phyloP scores from a whole-genome alignment of 2,329 filamentous ascomycete species.

The Calonectria pseudoturangicola region DNA sequence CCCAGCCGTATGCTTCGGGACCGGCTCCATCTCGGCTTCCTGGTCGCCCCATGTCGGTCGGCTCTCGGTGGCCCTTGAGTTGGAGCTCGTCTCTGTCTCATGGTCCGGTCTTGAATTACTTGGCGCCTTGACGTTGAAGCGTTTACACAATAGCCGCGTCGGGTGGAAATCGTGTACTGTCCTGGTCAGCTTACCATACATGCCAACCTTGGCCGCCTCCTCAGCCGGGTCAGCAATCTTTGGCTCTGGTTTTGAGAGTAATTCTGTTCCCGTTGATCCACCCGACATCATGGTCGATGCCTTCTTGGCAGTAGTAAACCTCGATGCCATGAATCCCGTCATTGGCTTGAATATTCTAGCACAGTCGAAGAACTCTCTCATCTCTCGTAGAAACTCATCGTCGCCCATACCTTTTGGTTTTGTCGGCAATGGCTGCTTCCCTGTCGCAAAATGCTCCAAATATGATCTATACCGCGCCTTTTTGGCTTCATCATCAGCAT shows the following conservation, averaged over 20 bases:
- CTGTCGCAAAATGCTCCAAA: constrained; percentile 81
- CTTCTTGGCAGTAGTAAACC: constrained; percentile 86
- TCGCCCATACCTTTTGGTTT: constrained; percentile 67
- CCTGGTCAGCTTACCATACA: constrained; percentile 94
- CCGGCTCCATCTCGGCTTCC: constrained; percentile 32
- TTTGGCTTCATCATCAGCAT: constrained; percentile 88
- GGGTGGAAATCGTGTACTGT: constrained; percentile 84
- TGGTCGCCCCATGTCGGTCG: constrained; percentile 41
- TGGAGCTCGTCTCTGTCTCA: constrained; percentile 56
- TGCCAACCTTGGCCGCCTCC: constrained; percentile 90
- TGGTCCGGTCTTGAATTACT: constrained; percentile 76
- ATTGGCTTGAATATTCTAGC: constrained; percentile 90
- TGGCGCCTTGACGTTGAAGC: constrained; percentile 91
- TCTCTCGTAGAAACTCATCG: constrained; percentile 87
- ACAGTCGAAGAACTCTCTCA: constrained; percentile 82
- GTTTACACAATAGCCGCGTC: constrained; percentile 90
- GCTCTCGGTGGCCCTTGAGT: constrained; percentile 39
- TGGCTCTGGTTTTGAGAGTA: constrained; percentile 57
- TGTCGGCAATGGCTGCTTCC: constrained; percentile 69
- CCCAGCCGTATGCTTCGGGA: constrained; percentile 27
- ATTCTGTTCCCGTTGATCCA: constrained; percentile 45
- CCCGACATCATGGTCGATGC: constrained; percentile 55
- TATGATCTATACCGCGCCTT: constrained; percentile 87
- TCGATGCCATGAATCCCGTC: constrained; percentile 92
- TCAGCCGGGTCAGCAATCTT: constrained; percentile 81